phyloP scores from a whole-genome alignment of 2,329 filamentous ascomycete genomes.

The Ampelomyces quisqualis region DNA sequence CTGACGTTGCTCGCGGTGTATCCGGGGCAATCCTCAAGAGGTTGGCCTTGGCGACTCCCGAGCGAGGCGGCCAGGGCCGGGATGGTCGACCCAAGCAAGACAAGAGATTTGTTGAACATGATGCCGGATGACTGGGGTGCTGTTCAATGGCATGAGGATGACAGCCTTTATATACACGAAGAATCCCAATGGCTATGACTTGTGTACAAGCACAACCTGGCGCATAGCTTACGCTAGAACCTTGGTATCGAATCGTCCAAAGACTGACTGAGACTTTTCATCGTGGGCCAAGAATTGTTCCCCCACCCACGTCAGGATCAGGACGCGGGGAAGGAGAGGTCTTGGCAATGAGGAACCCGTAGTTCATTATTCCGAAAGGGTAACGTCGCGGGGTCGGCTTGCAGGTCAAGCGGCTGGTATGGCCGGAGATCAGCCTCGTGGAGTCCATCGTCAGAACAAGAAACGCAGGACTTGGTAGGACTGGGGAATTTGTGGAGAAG shows the following conservation, averaged over 20 bases:
- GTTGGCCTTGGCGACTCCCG: constrained; percentile 20
- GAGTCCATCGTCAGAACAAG: constrained; percentile 1
- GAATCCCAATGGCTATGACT: neutral
- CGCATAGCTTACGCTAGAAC: neutral
- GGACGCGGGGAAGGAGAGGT: constrained; percentile 3
- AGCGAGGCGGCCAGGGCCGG: constrained; percentile 20
- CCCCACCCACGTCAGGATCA: constrained; percentile 23
- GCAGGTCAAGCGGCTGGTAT: constrained; percentile 6
- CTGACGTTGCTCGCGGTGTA: constrained; percentile 64
- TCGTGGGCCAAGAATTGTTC: constrained; percentile 4
- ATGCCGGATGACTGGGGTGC: constrained; percentile 9
- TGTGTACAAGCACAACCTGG: neutral
- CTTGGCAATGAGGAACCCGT: constrained; percentile 18
- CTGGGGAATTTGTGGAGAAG: constrained; percentile 12
- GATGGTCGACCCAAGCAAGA: constrained; percentile 26
- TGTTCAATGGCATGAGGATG: constrained; percentile 1
- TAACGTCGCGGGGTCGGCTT: constrained; percentile 14
- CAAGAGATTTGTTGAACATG: constrained; percentile 26
- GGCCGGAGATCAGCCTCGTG: constrained; percentile 14
- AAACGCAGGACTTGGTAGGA: constrained; percentile 5
- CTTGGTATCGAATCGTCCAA: constrained; percentile 6
- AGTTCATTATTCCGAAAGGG: constrained; percentile 6
- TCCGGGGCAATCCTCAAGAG: constrained; percentile 58
- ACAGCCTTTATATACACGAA: constrained; percentile 13
- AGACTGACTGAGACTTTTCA: neutral